Evolutionary conservation across 495 filamentous ascomycete species (phyloP).

Genomic region (Neurospora sp.): DNA sequence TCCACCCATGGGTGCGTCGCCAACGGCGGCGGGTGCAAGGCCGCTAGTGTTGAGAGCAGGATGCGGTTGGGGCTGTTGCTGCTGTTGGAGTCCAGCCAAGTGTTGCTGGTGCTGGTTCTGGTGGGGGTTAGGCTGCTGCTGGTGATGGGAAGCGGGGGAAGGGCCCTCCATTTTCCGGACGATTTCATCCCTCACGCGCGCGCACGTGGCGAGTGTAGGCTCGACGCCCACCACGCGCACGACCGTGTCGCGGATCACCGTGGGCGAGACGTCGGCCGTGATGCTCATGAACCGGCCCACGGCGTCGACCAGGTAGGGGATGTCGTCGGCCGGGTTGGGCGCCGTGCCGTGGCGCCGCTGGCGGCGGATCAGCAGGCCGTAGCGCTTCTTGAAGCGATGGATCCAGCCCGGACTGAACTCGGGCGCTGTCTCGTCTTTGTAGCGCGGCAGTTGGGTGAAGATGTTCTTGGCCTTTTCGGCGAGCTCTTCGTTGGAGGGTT

Average conservation of each 20-base stretch:
- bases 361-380: slow-evolving; percentile 38
- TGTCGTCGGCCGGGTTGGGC: slow-evolving; percentile 34
- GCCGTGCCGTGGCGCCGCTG: slow-evolving; percentile 35
- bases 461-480: slow-evolving; percentile 42
- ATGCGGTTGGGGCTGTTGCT: background rate
- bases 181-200: slow-evolving; percentile 40
- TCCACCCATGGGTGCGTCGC: slow-evolving; percentile 9
- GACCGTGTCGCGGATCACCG: slow-evolving; percentile 36
- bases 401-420: slow-evolving; percentile 48
- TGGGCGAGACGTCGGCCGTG: slow-evolving; percentile 33
- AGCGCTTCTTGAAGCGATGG: slow-evolving; percentile 44
- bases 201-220: slow-evolving; percentile 34
- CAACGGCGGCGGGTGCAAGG: slow-evolving; percentile 2
- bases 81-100: background rate
- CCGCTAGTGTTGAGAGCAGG: background rate
- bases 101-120: slow-evolving; percentile 9
- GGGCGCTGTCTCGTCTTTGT: slow-evolving; percentile 38
- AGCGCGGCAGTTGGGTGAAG: slow-evolving; percentile 37
- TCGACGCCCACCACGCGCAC: slow-evolving; percentile 38
- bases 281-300: slow-evolving; percentile 40
- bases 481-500: slow-evolving; percentile 41
- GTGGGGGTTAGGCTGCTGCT: slow-evolving; percentile 12
- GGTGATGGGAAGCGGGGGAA: background rate
- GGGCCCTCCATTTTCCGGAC: slow-evolving; percentile 32
- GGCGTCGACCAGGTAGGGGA: slow-evolving; percentile 37